Percentiles rank a stretch among this genome's conserved stretches.
phyloP scores from a whole-genome alignment of 2,329 filamentous ascomycete genomes.

The Shiraia sp. region DNA sequence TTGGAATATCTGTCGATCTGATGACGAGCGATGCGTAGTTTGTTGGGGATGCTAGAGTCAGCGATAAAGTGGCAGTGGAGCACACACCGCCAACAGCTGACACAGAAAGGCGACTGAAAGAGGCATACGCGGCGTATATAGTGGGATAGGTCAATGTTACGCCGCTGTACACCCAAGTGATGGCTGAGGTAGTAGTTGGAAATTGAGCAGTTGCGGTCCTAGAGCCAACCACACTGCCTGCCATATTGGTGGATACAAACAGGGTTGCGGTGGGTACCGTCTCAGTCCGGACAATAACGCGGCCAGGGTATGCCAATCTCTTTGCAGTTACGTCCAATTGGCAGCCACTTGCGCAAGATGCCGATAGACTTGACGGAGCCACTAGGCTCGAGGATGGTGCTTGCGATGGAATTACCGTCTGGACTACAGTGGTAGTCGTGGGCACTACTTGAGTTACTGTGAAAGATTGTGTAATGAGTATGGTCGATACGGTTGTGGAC shows the following conservation, averaged over 20 bases:
- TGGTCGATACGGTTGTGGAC: slow-evolving; percentile 23
- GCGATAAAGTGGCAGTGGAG: slow-evolving; percentile 11
- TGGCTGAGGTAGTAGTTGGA: slow-evolving; percentile 12
- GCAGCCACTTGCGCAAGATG: slow-evolving; percentile 32
- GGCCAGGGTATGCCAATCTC: slow-evolving; percentile 31
- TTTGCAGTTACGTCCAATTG: slow-evolving; percentile 39
- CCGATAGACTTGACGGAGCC: slow-evolving; percentile 16
- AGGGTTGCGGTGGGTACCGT: slow-evolving; percentile 24
- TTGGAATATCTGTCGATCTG: slow-evolving; percentile 17
- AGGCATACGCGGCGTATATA: slow-evolving; percentile 33
- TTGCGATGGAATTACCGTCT: slow-evolving; percentile 18
- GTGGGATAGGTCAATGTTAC: slow-evolving; percentile 39
- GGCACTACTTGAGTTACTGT: slow-evolving; percentile 21
- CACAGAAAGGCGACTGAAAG: slow-evolving; percentile 33
- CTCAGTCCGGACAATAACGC: slow-evolving; percentile 21
- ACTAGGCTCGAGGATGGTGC: slow-evolving; percentile 2
- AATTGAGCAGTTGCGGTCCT: slow-evolving; percentile 12
- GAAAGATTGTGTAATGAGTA: slow-evolving; percentile 18
- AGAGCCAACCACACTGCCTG: slow-evolving; percentile 17
- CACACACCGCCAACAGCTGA: slow-evolving; percentile 26
- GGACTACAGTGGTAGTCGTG: slow-evolving; percentile 27
- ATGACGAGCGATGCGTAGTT: slow-evolving; percentile 31
- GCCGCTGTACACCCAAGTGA: slow-evolving; percentile 34
- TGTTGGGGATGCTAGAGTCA: slow-evolving; percentile 33
- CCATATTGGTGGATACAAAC: slow-evolving; percentile 21